Evolutionary conservation across 768 basidiomycete genomes (phyloP).

Genomic region (Symmetrospora coprosmae): DNA sequence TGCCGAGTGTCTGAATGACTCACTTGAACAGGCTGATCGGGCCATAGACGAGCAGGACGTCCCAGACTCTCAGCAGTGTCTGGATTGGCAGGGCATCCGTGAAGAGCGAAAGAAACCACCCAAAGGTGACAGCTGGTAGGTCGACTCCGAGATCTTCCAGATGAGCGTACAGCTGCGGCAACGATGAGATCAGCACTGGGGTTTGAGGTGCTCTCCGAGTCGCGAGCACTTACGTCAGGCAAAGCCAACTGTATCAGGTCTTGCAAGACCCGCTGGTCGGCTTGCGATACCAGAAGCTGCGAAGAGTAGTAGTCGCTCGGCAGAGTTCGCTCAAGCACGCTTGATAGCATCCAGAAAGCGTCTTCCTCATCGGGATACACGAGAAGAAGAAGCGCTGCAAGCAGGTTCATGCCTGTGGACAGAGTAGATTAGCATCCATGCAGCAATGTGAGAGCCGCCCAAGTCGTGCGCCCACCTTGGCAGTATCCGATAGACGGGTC

Average conservation of each 20-base stretch:
- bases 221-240: slow-evolving; percentile 18
- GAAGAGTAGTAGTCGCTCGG: slow-evolving; percentile 91
- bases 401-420: slow-evolving; percentile 73
- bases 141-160: slow-evolving; percentile 71
- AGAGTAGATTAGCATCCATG: background rate
- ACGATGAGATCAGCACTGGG: slow-evolving; percentile 41
- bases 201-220: background rate
- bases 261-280: slow-evolving; percentile 76
- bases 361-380: slow-evolving; percentile 92
- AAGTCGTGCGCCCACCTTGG: too few relatives aligned
- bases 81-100: slow-evolving; percentile 87
- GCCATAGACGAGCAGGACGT: slow-evolving; percentile 54
- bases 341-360: slow-evolving; percentile 85
- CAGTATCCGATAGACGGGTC: slow-evolving; percentile 86
- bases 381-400: slow-evolving; percentile 83
- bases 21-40: background rate
- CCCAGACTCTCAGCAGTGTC: slow-evolving; percentile 86
- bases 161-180: slow-evolving; percentile 62
- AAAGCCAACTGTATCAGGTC: slow-evolving; percentile 54
- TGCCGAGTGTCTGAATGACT: background rate
- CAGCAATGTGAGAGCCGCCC: background rate
- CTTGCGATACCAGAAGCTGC: slow-evolving; percentile 75
- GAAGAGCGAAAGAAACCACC: slow-evolving; percentile 93
- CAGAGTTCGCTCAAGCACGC: slow-evolving; percentile 73
- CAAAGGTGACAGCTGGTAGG: slow-evolving; percentile 86